phyloP scores from a whole-genome alignment of 768 basidiomycete species.

The Mycena vitilis region DNA sequence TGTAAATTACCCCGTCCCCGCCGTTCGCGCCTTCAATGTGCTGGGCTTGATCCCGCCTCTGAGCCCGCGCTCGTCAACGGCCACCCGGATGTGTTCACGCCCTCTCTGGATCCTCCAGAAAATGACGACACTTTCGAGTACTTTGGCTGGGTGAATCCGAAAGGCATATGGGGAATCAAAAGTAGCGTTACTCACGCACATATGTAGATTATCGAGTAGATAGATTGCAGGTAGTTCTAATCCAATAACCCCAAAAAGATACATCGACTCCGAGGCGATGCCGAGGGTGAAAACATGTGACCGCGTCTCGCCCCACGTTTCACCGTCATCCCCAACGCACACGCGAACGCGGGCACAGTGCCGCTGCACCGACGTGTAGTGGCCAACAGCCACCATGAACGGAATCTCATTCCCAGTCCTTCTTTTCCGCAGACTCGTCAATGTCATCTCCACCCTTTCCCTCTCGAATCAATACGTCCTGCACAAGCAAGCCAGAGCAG shows the following conservation, averaged over 20 bases:
- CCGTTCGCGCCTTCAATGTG: slow-evolving; percentile 13
- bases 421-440: slow-evolving; percentile 73
- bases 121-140: slow-evolving; percentile 33
- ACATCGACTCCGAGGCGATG: too few species aligned
- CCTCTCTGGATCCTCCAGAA: slow-evolving; percentile 38
- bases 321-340: too few species aligned
- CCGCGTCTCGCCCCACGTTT: too few species aligned
- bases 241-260: too few species aligned
- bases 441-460: slow-evolving; percentile 76
- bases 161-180: slow-evolving; percentile 40
- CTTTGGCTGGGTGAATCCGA: slow-evolving; percentile 46
- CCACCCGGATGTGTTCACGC: slow-evolving; percentile 12
- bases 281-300: too few species aligned
- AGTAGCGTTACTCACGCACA: neutral
- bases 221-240: too few species aligned
- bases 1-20: slow-evolving; percentile 15
- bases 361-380: slow-evolving; percentile 15
- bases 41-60: slow-evolving; percentile 11
- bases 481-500: slow-evolving; percentile 35
- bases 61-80: slow-evolving; percentile 28
- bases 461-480: slow-evolving; percentile 72
- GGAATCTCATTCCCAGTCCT: slow-evolving; percentile 50
- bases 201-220: too few species aligned
- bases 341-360: neutral
- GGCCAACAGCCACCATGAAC: slow-evolving; percentile 19